Conservation (phyloP, 495 filamentous ascomycete genomes). For the Bombardia bombarda region DNA sequence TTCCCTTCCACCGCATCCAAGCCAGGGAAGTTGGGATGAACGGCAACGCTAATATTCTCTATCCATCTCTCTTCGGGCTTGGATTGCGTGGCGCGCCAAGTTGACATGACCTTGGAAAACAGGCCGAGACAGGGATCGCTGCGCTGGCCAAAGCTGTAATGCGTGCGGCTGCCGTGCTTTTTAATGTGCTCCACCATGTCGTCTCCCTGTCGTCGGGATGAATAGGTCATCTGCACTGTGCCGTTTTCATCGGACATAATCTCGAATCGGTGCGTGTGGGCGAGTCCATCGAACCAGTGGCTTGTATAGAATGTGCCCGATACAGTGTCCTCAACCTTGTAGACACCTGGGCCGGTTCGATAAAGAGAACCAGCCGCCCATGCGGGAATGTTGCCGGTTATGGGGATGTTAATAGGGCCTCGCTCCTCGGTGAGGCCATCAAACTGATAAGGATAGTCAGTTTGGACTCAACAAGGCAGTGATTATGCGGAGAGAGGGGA, state of each 20-base stretch:
- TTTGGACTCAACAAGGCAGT: conserved; percentile 6
- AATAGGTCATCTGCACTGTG: conserved; percentile 51
- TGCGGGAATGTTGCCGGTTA: conserved; percentile 33
- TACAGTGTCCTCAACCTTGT: conserved; percentile 46
- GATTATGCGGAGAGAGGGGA: not conserved
- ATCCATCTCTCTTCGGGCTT: conserved; percentile 5
- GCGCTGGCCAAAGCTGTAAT: conserved; percentile 54
- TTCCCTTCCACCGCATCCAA: conserved; percentile 37
- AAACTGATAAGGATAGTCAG: conserved; percentile 24
- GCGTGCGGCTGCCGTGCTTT: conserved; percentile 37
- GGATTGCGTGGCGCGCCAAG: conserved; percentile 25
- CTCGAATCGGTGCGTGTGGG: conserved; percentile 67
- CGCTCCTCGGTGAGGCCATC: conserved; percentile 37
- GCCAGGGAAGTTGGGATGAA: conserved; percentile 46
- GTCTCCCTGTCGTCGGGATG: conserved; percentile 56
- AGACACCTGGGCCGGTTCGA: conserved; percentile 61
- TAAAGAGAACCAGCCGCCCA: conserved; percentile 55
- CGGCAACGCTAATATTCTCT: conserved; percentile 52
- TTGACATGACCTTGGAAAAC: conserved; percentile 56
- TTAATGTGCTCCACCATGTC: conserved; percentile 46
- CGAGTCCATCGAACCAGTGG: conserved; percentile 80
- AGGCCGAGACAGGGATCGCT: conserved; percentile 60
- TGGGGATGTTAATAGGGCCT: conserved; percentile 30
- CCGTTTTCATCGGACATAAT: conserved; percentile 35
- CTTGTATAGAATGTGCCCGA: conserved; percentile 46